These are phyloP conservation scores for Capronia epimyces DNA, from an alignment of 2,329 filamentous ascomycete genomes.

Conservation along the genomic window DNA sequence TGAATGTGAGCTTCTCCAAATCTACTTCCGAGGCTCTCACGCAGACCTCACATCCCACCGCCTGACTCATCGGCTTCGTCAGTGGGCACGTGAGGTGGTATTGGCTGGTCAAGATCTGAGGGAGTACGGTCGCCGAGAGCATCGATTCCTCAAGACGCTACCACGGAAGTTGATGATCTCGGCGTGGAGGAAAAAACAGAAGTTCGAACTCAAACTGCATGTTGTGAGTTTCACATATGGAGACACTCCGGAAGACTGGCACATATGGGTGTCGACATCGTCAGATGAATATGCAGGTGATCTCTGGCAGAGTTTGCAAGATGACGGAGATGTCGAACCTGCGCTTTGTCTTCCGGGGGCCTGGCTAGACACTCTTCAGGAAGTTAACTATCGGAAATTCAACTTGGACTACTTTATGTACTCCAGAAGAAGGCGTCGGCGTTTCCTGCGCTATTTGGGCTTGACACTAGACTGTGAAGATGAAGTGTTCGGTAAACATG, in stretches of 20 bases:
- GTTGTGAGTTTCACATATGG: constrained; percentile 1
- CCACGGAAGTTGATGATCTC: no score
- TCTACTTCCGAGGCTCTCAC: no score
- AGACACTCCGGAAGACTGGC: constrained; percentile 7
- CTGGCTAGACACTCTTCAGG: not conserved
- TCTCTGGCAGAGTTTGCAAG: constrained; percentile 2
- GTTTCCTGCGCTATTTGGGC: no score
- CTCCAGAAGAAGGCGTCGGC: no score
- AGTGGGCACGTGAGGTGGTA: constrained; percentile 5
- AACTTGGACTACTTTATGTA: no score
- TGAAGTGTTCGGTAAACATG: no score
- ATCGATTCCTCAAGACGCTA: not conserved
- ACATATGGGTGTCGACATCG: constrained; percentile 9
- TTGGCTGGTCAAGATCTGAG: constrained; percentile 9
- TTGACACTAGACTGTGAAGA: no score
- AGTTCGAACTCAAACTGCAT: no score
- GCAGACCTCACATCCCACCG: not conserved
- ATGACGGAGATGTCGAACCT: not conserved
- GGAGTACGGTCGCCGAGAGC: constrained; percentile 6
- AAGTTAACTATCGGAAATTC: not conserved
- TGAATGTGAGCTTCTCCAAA: no score
- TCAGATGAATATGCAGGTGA: constrained; percentile 6
- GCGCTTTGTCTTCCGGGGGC: constrained; percentile 2
- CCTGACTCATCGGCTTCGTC: constrained; percentile 4
- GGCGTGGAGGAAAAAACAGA: no score